Percentiles rank a stretch among this genome's conserved stretches.
phyloP scores from a whole-genome alignment of 352 stramenopile species.

The Albugo candida region DNA sequence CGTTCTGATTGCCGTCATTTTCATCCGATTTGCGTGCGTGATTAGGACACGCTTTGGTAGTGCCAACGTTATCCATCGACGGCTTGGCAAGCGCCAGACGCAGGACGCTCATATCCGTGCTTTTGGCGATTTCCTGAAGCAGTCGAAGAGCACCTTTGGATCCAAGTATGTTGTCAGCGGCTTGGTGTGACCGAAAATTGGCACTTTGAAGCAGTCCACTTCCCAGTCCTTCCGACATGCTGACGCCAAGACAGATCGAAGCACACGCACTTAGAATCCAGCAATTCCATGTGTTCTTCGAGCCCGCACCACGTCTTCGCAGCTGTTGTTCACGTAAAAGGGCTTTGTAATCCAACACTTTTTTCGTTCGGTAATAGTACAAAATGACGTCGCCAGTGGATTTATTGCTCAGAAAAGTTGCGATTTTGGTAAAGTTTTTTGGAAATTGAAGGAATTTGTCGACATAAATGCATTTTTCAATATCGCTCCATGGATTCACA shows the following conservation, averaged over 20 bases:
- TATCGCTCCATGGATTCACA: constrained; percentile 94
- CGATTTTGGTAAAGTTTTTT: constrained; percentile 97
- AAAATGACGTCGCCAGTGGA: constrained; percentile 90
- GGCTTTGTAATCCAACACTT: constrained; percentile 93
- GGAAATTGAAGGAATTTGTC: constrained; percentile 98
- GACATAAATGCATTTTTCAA: constrained; percentile 98
- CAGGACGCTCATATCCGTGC: background rate
- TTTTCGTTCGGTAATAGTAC: constrained; percentile 98
- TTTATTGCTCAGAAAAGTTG: constrained; percentile 88
- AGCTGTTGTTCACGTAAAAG: constrained; percentile 80
- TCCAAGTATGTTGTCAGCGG: constrained; percentile 70
- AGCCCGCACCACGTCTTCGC: constrained; percentile 49
- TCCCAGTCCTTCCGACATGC: constrained; percentile 44
- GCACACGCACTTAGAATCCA: constrained; percentile 72
- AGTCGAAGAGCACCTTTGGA: constrained; percentile 41
- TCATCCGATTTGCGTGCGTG: constrained; percentile 9
- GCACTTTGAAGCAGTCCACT: constrained; percentile 52
- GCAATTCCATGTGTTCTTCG: constrained; percentile 80
- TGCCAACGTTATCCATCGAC: background rate
- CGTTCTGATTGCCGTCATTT: constrained; percentile 5
- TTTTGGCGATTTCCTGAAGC: constrained; percentile 10
- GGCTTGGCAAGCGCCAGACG: constrained; percentile 9
- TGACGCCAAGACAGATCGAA: constrained; percentile 64
- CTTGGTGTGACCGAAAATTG: constrained; percentile 74
- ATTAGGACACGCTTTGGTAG: constrained; percentile 7